Evolutionary conservation across 1,284 basidiomycete genomes (phyloP), one percentile per base, ranked within the genome.

Genomic region (Megacollybia platyphylla): DNA sequence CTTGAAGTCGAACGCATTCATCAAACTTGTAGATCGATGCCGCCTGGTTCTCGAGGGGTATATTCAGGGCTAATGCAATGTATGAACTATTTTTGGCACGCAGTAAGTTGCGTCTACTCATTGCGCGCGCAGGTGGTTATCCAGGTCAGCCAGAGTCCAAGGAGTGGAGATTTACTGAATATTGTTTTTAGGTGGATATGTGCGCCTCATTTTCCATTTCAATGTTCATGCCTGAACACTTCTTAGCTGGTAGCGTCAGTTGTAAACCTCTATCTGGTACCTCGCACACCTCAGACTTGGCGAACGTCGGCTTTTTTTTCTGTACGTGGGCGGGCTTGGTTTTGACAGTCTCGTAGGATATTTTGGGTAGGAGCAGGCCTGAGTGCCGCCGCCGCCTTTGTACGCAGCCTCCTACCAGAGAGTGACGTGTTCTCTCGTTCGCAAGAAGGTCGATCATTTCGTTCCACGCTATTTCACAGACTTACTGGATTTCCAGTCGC

Each of bases 331-430:
- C 17, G 13, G 9, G 11, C 4, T 5, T 24, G 13, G 4, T 5
- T 7, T 7, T 36, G 24, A 9, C 32, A 28, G 30, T 8, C 35
- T 15, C 1, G 26, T 15, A 18, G 11, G 36, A 47, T 85, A 11
- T 85, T 86, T 63, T 85, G 76, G 76, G 69, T 72, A 2, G 74
- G 68, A 2, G 59, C 84, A 1, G 89, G 86, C 17, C 70, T 94
- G 44, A 83, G 82, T 0, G 59, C 79, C 6, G 71, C 85, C 39
- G 80, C 87, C 0, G 93, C 87, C 0, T 45, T 72, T n/a, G 49
- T 94, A 42, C 73, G 93, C 13, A 61, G 74, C 0, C 29, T 73
- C 13, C 62, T 97, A 0, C 94, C 94, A 3, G 93, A 98, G 63
- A 85, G 80, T 10, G 67, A 73, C 43, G 67, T 86, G 32, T 97